Percentiles rank a stretch among this genome's conserved stretches.
phyloP scores from a whole-genome alignment of 257 asterid species.

The Misopates orontium region DNA sequence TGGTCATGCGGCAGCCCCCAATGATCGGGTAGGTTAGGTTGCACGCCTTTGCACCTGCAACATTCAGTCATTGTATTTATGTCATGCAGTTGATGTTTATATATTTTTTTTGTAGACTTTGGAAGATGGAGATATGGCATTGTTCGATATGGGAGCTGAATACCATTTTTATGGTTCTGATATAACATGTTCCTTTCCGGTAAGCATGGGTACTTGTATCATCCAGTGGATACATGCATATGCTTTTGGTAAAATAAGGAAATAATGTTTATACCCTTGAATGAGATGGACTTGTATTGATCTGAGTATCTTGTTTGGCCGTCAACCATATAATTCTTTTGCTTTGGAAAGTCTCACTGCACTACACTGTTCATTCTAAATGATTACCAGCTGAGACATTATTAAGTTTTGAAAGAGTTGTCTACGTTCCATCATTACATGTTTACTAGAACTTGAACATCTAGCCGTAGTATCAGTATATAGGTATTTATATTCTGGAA shows the following conservation, averaged over 20 bases:
- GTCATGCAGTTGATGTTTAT: background rate
- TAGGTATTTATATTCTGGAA: constrained; percentile 8
- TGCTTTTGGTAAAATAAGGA: background rate
- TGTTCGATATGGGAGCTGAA: constrained; percentile 98
- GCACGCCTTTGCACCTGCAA: constrained; percentile 23
- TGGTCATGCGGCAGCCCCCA: constrained; percentile 99
- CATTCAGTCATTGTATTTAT: background rate
- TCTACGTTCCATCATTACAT: background rate
- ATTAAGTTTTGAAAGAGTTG: background rate
- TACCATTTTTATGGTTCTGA: constrained; percentile 95
- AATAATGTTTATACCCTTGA: background rate
- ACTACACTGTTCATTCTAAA: constrained; percentile 2
- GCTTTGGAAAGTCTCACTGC: background rate
- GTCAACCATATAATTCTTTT: background rate
- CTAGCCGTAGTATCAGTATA: background rate
- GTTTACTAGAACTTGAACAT: constrained; percentile 7
- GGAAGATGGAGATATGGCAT: constrained; percentile 90
- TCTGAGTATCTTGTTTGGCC: constrained; percentile 3
- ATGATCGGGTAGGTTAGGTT: constrained; percentile 70
- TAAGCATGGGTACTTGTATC: constrained; percentile 36
- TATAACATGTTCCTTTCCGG: constrained; percentile 96
- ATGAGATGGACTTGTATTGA: background rate
- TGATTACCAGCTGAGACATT: constrained; percentile 7
- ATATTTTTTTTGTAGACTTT: constrained; percentile 48
- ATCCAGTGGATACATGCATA: background rate